phyloP scores from a whole-genome alignment of 2,329 filamentous ascomycete genomes.

The Macrophomina phaseolina region DNA sequence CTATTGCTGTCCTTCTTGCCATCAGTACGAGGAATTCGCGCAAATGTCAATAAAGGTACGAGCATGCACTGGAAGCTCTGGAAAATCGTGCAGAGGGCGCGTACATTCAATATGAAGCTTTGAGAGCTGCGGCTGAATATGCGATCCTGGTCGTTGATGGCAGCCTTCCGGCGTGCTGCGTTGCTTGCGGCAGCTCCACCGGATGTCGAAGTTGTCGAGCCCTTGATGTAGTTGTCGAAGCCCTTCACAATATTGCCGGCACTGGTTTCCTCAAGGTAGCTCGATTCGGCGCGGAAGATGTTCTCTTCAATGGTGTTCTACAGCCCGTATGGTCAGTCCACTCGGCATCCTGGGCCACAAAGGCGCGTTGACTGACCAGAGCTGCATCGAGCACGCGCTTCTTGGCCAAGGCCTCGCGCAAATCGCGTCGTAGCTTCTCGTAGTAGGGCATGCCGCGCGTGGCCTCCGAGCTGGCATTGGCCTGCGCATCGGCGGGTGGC shows the following conservation, averaged over 20 bases:
- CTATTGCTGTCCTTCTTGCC: constrained; percentile 11
- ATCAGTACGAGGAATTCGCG: constrained; percentile 1
- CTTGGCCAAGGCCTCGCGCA: constrained; percentile 70
- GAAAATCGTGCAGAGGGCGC: constrained; percentile 20
- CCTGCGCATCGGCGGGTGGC: constrained; percentile 44
- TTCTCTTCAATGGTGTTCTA: constrained; percentile 70
- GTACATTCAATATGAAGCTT: constrained; percentile 44
- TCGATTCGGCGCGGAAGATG: constrained; percentile 81
- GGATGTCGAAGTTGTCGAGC: constrained; percentile 62
- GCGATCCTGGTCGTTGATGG: constrained; percentile 71
- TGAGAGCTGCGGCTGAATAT: constrained; percentile 64
- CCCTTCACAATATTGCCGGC: constrained; percentile 95
- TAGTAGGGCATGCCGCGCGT: constrained; percentile 68
- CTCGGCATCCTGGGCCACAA: neutral
- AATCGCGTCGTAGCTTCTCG: constrained; percentile 71
- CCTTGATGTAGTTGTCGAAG: constrained; percentile 98
- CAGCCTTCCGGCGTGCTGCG: constrained; percentile 64
- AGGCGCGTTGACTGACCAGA: constrained; percentile 52
- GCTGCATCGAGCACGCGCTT: constrained; percentile 68
- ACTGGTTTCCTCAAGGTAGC: constrained; percentile 85
- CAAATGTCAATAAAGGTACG: neutral
- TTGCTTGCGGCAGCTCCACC: constrained; percentile 49
- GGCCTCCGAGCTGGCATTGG: constrained; percentile 49
- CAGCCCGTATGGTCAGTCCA: neutral
- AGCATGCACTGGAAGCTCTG: neutral